Evolutionary conservation across 2,329 filamentous ascomycete species (phyloP), one percentile per base, ranked within the genome.

Genomic region (Colletotrichum godetiae): DNA sequence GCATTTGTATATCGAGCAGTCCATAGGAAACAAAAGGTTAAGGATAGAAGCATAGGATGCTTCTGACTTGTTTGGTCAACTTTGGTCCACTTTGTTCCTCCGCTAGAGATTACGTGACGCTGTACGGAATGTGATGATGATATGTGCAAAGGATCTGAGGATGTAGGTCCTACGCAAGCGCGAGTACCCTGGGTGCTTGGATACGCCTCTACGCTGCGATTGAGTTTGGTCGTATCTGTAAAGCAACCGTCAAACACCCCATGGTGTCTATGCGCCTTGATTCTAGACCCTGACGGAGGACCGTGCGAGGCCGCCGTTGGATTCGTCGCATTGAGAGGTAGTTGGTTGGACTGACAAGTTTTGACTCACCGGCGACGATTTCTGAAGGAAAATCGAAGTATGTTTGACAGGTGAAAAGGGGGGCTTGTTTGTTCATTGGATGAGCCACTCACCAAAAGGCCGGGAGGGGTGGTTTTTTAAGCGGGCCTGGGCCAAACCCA

Each of bases 1-100:
- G 68, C 55, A 74, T 72, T 62, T 74, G 68, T 74, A 63, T 73
- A 74, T 69, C 46, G 33, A 69, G 24, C 49, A 68, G 37, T 31
- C 68, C 70, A 60, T 63, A 73, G 37, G 35, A 66, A 69, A 72
- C 42, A 73, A 69, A 65, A 69, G 52, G 33, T 74, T 13, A 35
- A 27, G 37, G 63, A 59, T 19, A 35, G 61, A 62, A 56, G 52
- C 62, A 61, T 42, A 29, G 37, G 24, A 46, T 57, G 67, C 42
- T 61, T 46, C 55, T 19, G 37, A 31, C 15, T 42, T 27, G 29
- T 49, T 61, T 56, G 35, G 56, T 61, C 42, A 64, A 31, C n/a
- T 12, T n/a, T 12, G 19, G n/a, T n/a, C n/a, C n/a, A n/a, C n/a
- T n/a, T n/a, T n/a, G n/a, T n/a, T n/a, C n/a, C 35, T 42, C 6